Base-by-base conservation (phyloP, 2,329 filamentous ascomycete species). In the Talaromyces verruculosus region DNA sequence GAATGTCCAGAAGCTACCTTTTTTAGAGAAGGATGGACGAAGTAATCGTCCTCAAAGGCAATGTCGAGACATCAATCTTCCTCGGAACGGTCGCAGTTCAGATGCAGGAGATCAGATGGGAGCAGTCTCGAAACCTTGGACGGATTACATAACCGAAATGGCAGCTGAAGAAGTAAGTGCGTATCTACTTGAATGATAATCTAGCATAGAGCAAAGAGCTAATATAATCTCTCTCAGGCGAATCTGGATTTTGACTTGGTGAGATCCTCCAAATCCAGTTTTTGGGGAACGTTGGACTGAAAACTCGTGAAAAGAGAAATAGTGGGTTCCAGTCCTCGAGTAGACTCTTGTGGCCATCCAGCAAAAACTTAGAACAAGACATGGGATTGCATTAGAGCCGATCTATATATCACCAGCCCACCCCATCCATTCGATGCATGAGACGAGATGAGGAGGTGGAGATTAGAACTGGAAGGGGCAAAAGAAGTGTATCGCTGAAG, bases 21-120 rank as follows among this genome's bases (percentile, higher is more conserved):
- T 25, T 25, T 25, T 25, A 3, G 25, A 25, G 2, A 25, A 25
- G 25, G 25, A 25, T 25, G 25, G 3, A 25, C 25, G 25, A 25
- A 25, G 25, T 25, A 25, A 25, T 25, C 39, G 11, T 49, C 60
- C 41, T 61, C 58, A 61, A 61, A 47, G 58, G 58, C 33, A 8
- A 37, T 10, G 37, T 45, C 28, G 58, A 61, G 58, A 57, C 30
- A 35, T 13, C 25, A 25, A 25, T 25, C 10, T 19, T 35, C 33
- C 19, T 57, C 19, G 25, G 33, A 22, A 43, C 22, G 45, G 57
- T 45, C 10, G 57, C 37, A 60, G 22, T 45, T 5, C 35, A 25
- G 35, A 51, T 37, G 60, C 19, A 19, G 6, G 1, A 39, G 7
- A n/a, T 17, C 58, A 35, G 17, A 61, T 47, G n/a, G 22, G 39